Percentiles rank a stretch among this genome's conserved stretches.
These are phyloP conservation scores for Spergularia bocconei DNA, from an alignment of 148 eudicot species.

Conservation along the genomic window DNA sequence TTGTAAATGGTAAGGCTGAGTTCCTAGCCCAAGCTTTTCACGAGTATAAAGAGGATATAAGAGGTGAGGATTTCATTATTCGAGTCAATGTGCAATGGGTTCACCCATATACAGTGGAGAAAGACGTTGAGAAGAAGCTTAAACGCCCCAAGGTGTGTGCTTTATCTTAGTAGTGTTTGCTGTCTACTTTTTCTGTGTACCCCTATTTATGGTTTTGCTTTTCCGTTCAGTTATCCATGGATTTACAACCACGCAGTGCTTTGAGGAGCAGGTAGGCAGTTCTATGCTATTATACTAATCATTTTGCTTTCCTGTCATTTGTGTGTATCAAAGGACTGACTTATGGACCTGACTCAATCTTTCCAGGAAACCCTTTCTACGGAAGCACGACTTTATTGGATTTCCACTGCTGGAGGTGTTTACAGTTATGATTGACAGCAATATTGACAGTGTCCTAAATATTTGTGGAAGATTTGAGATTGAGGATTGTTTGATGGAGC, in stretches of 20 bases:
- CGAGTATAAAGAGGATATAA: not conserved
- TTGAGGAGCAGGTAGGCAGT: not conserved
- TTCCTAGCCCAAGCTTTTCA: not conserved
- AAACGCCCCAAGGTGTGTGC: conserved; percentile 1
- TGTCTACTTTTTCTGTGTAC: too few relatives aligned
- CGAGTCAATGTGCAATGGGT: not conserved
- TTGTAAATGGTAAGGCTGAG: not conserved
- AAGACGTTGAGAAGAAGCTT: not conserved
- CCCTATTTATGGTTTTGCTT: too few relatives aligned
- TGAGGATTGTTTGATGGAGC: not conserved
- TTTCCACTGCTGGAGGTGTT: not conserved
- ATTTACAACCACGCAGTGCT: too few relatives aligned
- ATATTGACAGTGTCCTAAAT: not conserved
- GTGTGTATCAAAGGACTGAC: too few relatives aligned
- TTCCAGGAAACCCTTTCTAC: not conserved
- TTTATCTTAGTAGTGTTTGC: too few relatives aligned
- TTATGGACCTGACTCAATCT: not conserved
- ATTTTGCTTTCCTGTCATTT: too few relatives aligned
- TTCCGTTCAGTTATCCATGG: too few relatives aligned
- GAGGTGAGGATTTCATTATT: not conserved
- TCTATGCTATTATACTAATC: not conserved
- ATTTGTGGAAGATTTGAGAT: not conserved
- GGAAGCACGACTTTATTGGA: not conserved
- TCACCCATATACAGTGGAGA: conserved; percentile 7
- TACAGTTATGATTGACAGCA: not conserved